These are phyloP conservation scores for Vigna mungo DNA, from an alignment of 306 rosid species.

Conservation along the genomic window DNA sequence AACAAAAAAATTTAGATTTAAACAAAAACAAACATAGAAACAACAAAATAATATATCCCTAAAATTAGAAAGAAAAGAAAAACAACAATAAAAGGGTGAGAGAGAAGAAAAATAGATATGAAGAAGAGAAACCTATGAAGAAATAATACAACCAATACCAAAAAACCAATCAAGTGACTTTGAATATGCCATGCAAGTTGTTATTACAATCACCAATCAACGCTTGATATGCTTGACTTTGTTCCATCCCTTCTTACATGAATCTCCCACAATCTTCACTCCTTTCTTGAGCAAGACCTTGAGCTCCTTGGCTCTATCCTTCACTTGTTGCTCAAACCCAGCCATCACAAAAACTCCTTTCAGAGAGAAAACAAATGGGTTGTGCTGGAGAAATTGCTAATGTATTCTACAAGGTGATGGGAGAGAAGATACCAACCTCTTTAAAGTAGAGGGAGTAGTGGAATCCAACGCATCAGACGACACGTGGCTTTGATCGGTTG, in stretches of 20 bases:
- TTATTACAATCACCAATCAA: constrained; percentile 19
- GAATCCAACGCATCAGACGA: constrained; percentile 48
- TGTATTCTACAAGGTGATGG: constrained; percentile 2
- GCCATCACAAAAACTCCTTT: constrained; percentile 49
- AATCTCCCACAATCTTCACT: constrained; percentile 64
- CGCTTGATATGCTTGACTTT: constrained; percentile 67
- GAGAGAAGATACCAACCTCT: background rate
- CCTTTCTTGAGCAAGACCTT: constrained; percentile 64
- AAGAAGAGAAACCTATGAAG: constrained; percentile 30
- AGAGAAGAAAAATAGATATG: too few relatives aligned
- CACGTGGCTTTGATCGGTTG: constrained; percentile 52
- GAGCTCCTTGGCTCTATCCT: constrained; percentile 61
- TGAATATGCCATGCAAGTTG: background rate
- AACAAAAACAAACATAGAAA: background rate
- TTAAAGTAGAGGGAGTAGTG: constrained; percentile 36
- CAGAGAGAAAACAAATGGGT: background rate
- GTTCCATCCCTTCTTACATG: constrained; percentile 85
- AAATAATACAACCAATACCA: background rate
- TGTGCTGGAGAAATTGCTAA: too few relatives aligned
- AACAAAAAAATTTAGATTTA: constrained; percentile 1
- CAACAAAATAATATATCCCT: constrained; percentile 28
- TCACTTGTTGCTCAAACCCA: constrained; percentile 69
- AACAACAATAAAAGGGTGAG: background rate
- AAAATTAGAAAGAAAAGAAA: background rate
- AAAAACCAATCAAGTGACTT: background rate